phyloP scores from a whole-genome alignment of 2,329 filamentous ascomycete species.

The Epichloe baconii region DNA sequence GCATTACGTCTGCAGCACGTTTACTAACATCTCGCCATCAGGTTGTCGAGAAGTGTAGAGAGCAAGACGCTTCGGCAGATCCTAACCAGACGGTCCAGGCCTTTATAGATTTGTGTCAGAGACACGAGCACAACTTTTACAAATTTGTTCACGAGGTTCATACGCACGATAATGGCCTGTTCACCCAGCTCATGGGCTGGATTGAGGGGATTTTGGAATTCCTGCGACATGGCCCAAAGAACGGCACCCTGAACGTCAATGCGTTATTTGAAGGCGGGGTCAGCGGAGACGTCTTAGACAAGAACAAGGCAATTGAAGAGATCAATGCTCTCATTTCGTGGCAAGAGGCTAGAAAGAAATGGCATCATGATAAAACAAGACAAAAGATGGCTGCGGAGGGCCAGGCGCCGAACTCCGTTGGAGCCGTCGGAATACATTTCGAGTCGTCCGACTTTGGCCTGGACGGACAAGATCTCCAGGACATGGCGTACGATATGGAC shows the following conservation, averaged over 20 bases:
- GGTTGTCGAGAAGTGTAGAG: conserved; percentile 52
- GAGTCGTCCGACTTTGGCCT: conserved; percentile 80
- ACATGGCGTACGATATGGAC: conserved; percentile 68
- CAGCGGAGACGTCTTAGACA: conserved; percentile 54
- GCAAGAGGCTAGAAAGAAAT: conserved; percentile 93
- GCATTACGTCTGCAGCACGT: not conserved
- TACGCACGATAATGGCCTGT: conserved; percentile 89
- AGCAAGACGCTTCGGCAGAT: conserved; percentile 78
- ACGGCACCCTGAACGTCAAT: conserved; percentile 87
- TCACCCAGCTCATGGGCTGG: conserved; percentile 94
- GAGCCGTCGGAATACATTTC: conserved; percentile 49
- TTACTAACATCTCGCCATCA: conserved; percentile 16
- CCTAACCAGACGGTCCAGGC: conserved; percentile 97
- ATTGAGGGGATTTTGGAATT: conserved; percentile 93
- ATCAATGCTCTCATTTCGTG: conserved; percentile 79
- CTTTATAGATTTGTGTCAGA: conserved; percentile 91
- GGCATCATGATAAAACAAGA: conserved; percentile 93
- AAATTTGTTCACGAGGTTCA: conserved; percentile 99
- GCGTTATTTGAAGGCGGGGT: conserved; percentile 75
- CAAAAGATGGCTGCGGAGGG: conserved; percentile 95
- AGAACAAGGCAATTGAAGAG: conserved; percentile 59
- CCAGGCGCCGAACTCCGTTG: conserved; percentile 31
- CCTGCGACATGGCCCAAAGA: conserved; percentile 70
- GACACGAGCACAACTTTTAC: conserved; percentile 90
- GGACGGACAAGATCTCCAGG: conserved; percentile 73